These are phyloP conservation scores for Vanderwaltozyma polyspora DNA, from an alignment of 805 yeast genomes.

Conservation along the genomic window DNA sequence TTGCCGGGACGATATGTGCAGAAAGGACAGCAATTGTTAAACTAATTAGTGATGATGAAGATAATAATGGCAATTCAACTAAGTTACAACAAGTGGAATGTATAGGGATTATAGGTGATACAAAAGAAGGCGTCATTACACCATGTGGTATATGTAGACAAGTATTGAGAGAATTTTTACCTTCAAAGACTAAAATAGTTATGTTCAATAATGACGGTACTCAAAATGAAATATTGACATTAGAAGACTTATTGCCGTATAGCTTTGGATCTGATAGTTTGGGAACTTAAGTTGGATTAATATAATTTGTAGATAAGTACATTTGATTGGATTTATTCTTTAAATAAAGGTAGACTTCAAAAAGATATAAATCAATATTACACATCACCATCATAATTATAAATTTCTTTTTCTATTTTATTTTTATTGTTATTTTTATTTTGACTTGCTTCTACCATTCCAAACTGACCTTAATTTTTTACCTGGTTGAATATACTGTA, in stretches of 20 bases:
- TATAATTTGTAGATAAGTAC: no score
- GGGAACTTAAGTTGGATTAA: no score
- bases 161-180: constrained; percentile 69
- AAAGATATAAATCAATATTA: no score
- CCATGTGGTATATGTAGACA: constrained; percentile 97
- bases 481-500: no score
- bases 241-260: constrained; percentile 62
- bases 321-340: no score
- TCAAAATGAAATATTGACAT: constrained; percentile 32
- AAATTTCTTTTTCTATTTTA: no score
- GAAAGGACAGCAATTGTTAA: constrained; percentile 56
- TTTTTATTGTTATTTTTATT: no score
- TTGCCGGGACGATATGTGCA: constrained; percentile 71
- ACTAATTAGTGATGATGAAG: constrained; percentile 31
- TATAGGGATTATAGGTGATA: constrained; percentile 20
- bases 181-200: constrained; percentile 31
- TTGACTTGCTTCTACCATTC: no score
- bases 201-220: constrained; percentile 56
- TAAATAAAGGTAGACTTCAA: no score
- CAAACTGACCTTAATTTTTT: no score
- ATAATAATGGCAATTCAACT: constrained; percentile 2
- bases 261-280: constrained; percentile 80
- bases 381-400: no score
- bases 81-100: constrained; percentile 12
- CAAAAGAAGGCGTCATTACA: constrained; percentile 42